A percentile compares a stretch with the other conserved stretches of the same genome.
Conservation (phyloP, 768 basidiomycete species). For the Hypsizygus marmoreus region DNA sequence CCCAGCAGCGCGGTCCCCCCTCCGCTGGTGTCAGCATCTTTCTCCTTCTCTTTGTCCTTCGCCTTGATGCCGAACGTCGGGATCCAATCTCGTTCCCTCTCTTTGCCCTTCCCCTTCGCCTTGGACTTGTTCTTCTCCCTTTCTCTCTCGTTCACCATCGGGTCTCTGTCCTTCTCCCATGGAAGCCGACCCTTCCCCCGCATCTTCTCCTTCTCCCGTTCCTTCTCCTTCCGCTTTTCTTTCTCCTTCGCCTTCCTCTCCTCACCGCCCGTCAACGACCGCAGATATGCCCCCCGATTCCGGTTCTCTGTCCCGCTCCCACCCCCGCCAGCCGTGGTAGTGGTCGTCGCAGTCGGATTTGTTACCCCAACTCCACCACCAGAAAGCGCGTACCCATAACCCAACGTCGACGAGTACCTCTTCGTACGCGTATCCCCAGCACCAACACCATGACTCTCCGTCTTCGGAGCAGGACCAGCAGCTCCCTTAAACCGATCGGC, state of each 20-base stretch:
- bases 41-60: constrained; percentile 7
- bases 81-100: constrained; percentile 17
- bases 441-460: neutral
- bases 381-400: neutral
- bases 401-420: neutral
- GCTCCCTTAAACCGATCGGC: constrained; percentile 9
- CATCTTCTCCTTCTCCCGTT: neutral
- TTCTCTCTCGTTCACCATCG: neutral
- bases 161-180: neutral
- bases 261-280: too few relatives aligned
- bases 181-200: neutral
- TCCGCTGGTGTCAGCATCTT: constrained; percentile 6
- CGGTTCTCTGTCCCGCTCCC: too few relatives aligned
- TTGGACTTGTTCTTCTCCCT: constrained; percentile 3
- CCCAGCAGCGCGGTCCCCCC: neutral
- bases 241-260: neutral
- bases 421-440: neutral
- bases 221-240: constrained; percentile 6
- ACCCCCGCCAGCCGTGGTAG: neutral
- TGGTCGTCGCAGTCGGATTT: neutral
- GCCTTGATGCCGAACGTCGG: constrained; percentile 6
- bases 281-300: too few relatives aligned
- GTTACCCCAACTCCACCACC: neutral
- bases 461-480: neutral
- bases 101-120: neutral